These are phyloP conservation scores for Termitomyces titanicus DNA, from an alignment of 768 basidiomycete species.

Conservation along the genomic window DNA sequence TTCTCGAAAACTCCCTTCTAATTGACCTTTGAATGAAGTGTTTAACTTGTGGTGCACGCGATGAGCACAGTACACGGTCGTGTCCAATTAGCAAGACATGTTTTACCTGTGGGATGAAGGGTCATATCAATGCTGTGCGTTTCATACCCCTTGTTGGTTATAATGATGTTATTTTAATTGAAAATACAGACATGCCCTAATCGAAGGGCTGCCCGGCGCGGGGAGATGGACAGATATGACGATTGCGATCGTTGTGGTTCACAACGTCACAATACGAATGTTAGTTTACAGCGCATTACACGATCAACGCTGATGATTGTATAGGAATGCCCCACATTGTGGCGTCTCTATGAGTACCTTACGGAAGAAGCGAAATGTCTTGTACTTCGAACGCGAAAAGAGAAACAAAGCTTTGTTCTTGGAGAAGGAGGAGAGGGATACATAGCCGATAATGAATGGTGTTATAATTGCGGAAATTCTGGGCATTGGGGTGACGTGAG, in stretches of 20 bases:
- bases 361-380: constrained; percentile 45
- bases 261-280: constrained; percentile 58
- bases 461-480: constrained; percentile 71
- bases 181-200: constrained; percentile 66
- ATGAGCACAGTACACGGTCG: constrained; percentile 73
- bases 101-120: constrained; percentile 80
- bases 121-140: constrained; percentile 68
- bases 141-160: background rate
- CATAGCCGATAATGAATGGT: constrained; percentile 72
- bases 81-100: constrained; percentile 83
- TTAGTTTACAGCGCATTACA: constrained; percentile 26
- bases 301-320: background rate
- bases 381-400: constrained; percentile 43
- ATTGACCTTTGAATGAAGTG: constrained; percentile 43
- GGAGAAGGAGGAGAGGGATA: constrained; percentile 79
- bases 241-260: constrained; percentile 74
- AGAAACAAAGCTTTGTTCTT: constrained; percentile 44
- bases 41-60: constrained; percentile 73
- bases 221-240: constrained; percentile 27
- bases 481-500: constrained; percentile 83
- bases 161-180: background rate
- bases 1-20: background rate
- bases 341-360: constrained; percentile 78
- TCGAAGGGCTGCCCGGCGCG: constrained; percentile 30
- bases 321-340: constrained; percentile 81